Evolutionary conservation across 345 rosid species (phyloP), one percentile per base, ranked within the genome.

Genomic region (Camelina neglecta): DNA sequence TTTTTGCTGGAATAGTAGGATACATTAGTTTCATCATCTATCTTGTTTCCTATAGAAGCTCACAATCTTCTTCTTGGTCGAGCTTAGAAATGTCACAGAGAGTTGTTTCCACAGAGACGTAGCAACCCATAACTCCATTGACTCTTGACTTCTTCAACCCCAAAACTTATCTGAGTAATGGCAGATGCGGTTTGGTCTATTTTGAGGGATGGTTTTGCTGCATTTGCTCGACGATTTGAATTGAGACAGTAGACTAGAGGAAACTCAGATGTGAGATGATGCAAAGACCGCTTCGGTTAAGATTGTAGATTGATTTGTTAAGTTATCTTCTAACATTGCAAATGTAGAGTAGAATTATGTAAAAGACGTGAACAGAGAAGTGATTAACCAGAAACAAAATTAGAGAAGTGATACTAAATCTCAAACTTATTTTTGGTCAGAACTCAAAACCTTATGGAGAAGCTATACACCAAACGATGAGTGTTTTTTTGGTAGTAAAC

Each of bases 21-120:
- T 93, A 90, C 73, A 21, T 93, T 33, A 77, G 93, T 50, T 91
- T 93, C 63, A 83, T 92, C 35, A 55, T 82, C 7, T 93, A 93
- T 83, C 93, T 93, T 48, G 81, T 83, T 70, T 71, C 79, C 4
- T 86, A 75, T 20, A 83, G 84, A 4, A 65, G 72, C 60, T 67
- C 82, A 21, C 76, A 82, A 11, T 63, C 91, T 26, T 83, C 92
- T 21, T 77, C 80, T 58, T 77, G 85, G 83, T 50, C 79, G 39
- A 79, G 81, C 60, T 60, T 85, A 69, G 85, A 85, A 79, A 78
- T 81, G 76, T 80, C 88, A 42, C 81, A 83, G 56, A 82, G 84
- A 63, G 75, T 36, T 68, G 75, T 69, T 61, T 74, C 82, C 67
- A 74, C 79, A n/a, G 72, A 61, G 33, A 69, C 79, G 29, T 79